phyloP scores from a whole-genome alignment of 2,329 filamentous ascomycete genomes.

The Colletotrichum orchidophilum region DNA sequence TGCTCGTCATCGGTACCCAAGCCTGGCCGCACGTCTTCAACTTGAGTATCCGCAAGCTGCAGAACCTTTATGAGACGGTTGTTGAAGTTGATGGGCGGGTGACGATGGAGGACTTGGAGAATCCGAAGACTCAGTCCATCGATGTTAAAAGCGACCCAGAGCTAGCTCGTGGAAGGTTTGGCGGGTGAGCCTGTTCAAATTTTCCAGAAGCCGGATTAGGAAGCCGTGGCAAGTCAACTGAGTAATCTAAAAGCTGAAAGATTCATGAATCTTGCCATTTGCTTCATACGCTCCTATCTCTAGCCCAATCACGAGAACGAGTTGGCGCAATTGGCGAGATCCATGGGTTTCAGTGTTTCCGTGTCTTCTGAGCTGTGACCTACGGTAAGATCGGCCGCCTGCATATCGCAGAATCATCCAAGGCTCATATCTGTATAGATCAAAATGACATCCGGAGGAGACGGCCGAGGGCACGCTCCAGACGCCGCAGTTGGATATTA shows the following conservation, averaged over 20 bases:
- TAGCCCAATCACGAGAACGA: neutral
- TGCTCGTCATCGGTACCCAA: neutral
- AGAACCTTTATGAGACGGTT: neutral
- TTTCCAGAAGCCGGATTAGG: neutral
- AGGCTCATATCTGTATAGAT: neutral
- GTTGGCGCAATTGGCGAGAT: neutral
- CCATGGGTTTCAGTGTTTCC: neutral
- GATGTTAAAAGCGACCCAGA: neutral
- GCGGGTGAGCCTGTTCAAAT: neutral
- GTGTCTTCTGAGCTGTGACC: neutral
- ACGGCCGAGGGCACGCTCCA: neutral
- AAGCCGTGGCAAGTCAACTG: neutral
- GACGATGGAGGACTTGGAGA: neutral
- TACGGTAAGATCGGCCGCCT: neutral
- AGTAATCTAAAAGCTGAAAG: neutral
- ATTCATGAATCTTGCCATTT: neutral
- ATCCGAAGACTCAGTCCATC: neutral
- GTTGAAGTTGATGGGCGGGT: neutral
- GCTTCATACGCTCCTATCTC: neutral
- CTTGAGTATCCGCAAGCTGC: neutral
- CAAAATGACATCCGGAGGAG: neutral
- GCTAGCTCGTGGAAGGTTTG: neutral
- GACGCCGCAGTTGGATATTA: neutral
- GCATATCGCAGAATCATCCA: neutral
- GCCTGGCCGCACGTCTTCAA: neutral